Evolutionary conservation across 2,329 filamentous ascomycete species (phyloP), one percentile per base, ranked within the genome.

Genomic region (Fusarium compactum): DNA sequence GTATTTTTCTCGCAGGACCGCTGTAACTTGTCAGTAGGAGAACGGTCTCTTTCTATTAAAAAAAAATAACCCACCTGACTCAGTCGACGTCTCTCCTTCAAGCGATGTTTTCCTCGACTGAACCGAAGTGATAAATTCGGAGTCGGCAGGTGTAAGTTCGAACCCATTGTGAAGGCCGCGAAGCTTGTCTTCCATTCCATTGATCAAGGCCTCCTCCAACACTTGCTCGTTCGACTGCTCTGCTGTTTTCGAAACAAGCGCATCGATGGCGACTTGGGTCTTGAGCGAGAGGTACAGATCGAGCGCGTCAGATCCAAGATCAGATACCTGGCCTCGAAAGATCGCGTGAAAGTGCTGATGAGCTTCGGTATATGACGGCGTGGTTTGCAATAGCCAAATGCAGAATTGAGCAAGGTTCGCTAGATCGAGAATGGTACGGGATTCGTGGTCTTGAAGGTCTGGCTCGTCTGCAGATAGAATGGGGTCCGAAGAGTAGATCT

Each of bases 141-240:
- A 74, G 57, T 82, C 80, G 27, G 80, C 75, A 69, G 80, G 67
- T 64, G 75, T 80, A 20, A 80, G 66, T 55, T 78, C 77, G 24
- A 73, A 67, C 18, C 75, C 75, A 5, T 75, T 76, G 51, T 79
- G 78, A 34, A 79, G 73, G 22, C 74, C 72, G 14, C 76, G 81
- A 48, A 86, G 71, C 46, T 80, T 80, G 14, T 83, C 82, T 27
- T 91, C 84, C 4, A 92, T 78, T 7, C 91, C 82, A 11, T 85
- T 80, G 9, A 85, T 82, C 38, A 93, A 83, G 5, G 88, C 83
- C 56, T 89, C 85, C 14, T 85, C 84, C 18, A 91, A 76, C 20
- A 85, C 80, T 18, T 88, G 85, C 16, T 88, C 87, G 16, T 83
- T 80, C 18, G 75, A 74, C 54, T 88, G 79, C 18, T 83, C 85